Evolutionary conservation across 768 basidiomycete genomes (phyloP), one percentile per base, ranked within the genome.

Genomic region (Termitomyces sp.): DNA sequence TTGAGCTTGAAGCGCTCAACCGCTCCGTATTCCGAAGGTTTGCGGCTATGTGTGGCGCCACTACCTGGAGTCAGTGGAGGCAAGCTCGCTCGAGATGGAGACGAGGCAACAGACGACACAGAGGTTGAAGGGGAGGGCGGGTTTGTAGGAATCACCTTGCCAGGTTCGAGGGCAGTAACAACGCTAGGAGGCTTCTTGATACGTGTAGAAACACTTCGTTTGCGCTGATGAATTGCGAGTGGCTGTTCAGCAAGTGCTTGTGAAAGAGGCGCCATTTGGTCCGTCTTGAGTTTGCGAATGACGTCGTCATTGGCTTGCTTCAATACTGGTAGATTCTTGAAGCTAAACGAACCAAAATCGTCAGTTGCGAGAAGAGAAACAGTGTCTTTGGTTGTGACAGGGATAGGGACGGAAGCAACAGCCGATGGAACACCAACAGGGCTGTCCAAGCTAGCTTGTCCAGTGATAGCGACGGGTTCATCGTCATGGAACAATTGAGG

Each of bases 261-360:
- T 0, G 83, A 73, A 41, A 94, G 78, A 12, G 92, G 91, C 0
- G 81, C 74, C 73, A 94, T 82, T 65, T 93, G 91, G 61, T 98
- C 96, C 2, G 90, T 91, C 72, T 91, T 89, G 66, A 98, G 79
- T 72, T 98, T 97, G 59, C 92, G 86, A 63, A 99, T 97, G 63
- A 98, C 86, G 67, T 98, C 95, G 72, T 99, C 97, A 69, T 99
- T 99, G 17, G 93, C 94, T 72, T 98, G 94, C 74, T 98, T 99
- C 70, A 98, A 75, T 7, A 97, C 83, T 0, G 93, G 93, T 41
- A 98, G 71, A 67, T 99, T 99, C 79, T 98, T 98, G 82, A 94
- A 99, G 72, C 89, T 94, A 77, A 99, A 99, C 0, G 93, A 87
- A 21, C 97, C 97, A 72, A 98, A 99, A 66, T 98, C 95, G 64